phyloP scores from a whole-genome alignment of 371 early-diverging fungal species.

The Rhizopus stolonifer region DNA sequence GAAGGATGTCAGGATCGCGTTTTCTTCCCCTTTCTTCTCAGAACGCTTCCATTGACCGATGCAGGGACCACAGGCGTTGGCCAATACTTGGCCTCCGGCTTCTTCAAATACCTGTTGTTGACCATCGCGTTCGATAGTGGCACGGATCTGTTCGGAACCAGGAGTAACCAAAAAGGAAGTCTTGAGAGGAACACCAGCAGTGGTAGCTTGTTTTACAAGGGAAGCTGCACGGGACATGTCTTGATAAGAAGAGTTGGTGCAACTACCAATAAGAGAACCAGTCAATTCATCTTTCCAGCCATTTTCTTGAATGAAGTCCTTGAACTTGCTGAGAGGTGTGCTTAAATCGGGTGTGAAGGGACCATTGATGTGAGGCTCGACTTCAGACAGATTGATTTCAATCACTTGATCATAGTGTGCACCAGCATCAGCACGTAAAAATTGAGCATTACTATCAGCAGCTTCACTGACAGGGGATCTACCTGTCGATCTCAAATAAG shows the following conservation, averaged over 20 bases:
- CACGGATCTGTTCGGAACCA: conserved; percentile 95
- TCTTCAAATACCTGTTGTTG: conserved; percentile 77
- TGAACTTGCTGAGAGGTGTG: conserved; percentile 86
- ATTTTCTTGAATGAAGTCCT: conserved; percentile 71
- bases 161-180: conserved; percentile 90
- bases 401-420: conserved; percentile 84
- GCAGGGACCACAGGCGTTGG: conserved; percentile 90
- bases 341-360: conserved; percentile 96
- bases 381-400: conserved; percentile 82
- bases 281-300: conserved; percentile 87
- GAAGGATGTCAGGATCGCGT: conserved; percentile 93
- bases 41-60: conserved; percentile 94
- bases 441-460: conserved; percentile 58
- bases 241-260: conserved; percentile 96
- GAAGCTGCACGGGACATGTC: conserved; percentile 93
- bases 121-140: conserved; percentile 94
- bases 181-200: conserved; percentile 78
- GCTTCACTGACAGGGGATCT: conserved; percentile 71
- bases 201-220: conserved; percentile 81
- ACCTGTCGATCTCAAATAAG: conserved; percentile 78
- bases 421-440: conserved; percentile 55
- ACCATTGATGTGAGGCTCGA: conserved; percentile 96
- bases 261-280: conserved; percentile 91
- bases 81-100: conserved; percentile 85
- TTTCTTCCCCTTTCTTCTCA: conserved; percentile 62